Evolutionary conservation across 2,329 filamentous ascomycete genomes (phyloP).

Genomic region (Mycocentrospora acerina): DNA sequence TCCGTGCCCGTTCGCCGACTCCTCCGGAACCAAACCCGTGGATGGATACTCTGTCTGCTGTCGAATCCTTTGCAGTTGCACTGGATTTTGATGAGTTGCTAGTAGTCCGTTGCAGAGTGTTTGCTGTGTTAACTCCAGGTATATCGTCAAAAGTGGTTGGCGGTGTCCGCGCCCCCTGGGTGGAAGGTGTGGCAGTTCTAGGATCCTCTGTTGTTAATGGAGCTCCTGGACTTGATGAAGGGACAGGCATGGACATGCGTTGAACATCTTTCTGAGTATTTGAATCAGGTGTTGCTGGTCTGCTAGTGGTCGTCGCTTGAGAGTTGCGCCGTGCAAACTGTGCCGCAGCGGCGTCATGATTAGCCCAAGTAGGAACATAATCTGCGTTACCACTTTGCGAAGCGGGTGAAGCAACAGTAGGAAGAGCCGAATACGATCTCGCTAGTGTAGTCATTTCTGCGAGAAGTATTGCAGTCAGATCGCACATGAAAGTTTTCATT

Average conservation of each 20-base stretch:
- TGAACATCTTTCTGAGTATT: slow-evolving; percentile 60
- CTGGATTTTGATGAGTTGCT: slow-evolving; percentile 26
- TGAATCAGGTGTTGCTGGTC: slow-evolving; percentile 34
- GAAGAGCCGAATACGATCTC: slow-evolving; percentile 52
- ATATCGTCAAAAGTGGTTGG: slow-evolving; percentile 54
- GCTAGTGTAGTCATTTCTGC: slow-evolving; percentile 52
- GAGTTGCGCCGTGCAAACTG: slow-evolving; percentile 35
- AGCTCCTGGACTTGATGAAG: slow-evolving; percentile 44
- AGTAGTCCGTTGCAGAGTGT: slow-evolving; percentile 44
- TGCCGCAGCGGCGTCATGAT: slow-evolving; percentile 21
- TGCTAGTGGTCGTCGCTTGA: slow-evolving; percentile 25
- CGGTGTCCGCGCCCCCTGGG: slow-evolving; percentile 34
- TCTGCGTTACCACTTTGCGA: slow-evolving; percentile 31
- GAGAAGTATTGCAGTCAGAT: slow-evolving; percentile 48
- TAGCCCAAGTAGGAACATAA: slow-evolving; percentile 32
- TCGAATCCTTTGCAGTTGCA: slow-evolving; percentile 56
- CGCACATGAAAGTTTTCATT: slow-evolving; percentile 50
- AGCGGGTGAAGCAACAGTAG: slow-evolving; percentile 62
- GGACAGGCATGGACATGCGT: slow-evolving; percentile 80
- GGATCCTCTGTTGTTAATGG: slow-evolving; percentile 27
- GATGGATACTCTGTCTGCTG: slow-evolving; percentile 63
- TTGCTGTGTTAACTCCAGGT: slow-evolving; percentile 37
- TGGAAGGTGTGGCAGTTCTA: slow-evolving; percentile 26
- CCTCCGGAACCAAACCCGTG: slow-evolving; percentile 66
- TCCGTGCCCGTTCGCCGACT: slow-evolving; percentile 73